Conservation (phyloP, 2,329 filamentous ascomycete species). For the Pseudogymnoascus sp. region DNA sequence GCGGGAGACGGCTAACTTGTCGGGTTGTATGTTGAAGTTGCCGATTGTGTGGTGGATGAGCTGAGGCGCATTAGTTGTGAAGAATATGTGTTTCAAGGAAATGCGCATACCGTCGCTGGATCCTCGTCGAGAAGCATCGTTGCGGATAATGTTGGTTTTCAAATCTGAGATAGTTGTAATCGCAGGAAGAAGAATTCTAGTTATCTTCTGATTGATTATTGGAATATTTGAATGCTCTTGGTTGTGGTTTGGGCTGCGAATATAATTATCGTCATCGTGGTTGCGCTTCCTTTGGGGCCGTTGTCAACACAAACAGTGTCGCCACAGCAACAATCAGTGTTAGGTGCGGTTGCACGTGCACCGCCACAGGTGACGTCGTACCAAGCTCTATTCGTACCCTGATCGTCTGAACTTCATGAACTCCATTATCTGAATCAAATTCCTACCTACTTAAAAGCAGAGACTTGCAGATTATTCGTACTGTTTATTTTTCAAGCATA, state of each 20-base stretch:
- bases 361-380: constrained; percentile 13
- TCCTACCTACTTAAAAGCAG: background rate
- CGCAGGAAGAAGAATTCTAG: background rate
- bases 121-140: constrained; percentile 93
- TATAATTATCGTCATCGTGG: background rate
- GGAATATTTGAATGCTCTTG: background rate
- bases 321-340: constrained; percentile 10
- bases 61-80: constrained; percentile 35
- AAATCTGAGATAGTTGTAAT: background rate
- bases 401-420: constrained; percentile 4
- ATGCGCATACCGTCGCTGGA: constrained; percentile 63
- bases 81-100: background rate
- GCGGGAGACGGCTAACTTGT: constrained; percentile 75
- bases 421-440: constrained; percentile 4
- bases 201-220: background rate
- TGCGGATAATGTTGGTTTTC: constrained; percentile 15
- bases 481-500: constrained; percentile 3
- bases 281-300: background rate
- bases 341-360: constrained; percentile 6
- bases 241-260: background rate
- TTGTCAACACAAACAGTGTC: constrained; percentile 1
- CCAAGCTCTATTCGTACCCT: background rate
- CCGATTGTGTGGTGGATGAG: constrained; percentile 85
- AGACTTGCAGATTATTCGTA: background rate
- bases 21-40: constrained; percentile 91